These are phyloP conservation scores for Huntiella decipiens DNA, from an alignment of 2,329 filamentous ascomycete genomes.

Conservation along the genomic window DNA sequence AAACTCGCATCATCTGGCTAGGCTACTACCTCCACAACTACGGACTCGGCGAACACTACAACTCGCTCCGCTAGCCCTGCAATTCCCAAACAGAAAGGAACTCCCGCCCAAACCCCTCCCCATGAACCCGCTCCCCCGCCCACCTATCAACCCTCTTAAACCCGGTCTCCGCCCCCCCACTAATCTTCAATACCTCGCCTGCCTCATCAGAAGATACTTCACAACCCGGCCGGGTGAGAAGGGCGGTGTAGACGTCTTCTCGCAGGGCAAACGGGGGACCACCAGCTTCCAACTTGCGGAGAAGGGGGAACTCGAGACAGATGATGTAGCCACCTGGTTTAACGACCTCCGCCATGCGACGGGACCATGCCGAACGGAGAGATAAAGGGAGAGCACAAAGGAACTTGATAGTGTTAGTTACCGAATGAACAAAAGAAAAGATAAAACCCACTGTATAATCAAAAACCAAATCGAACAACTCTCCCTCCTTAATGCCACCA, in stretches of 20 bases:
- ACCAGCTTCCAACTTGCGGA: constrained; percentile 42
- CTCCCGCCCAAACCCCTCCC: constrained; percentile 25
- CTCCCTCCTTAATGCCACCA: constrained; percentile 32
- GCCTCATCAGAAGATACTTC: constrained; percentile 38
- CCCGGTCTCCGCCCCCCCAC: background rate
- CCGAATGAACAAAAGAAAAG: background rate
- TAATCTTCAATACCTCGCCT: constrained; percentile 15
- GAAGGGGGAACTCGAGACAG: constrained; percentile 60
- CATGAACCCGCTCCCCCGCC: constrained; percentile 31
- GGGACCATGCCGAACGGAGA: constrained; percentile 33
- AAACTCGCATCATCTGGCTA: constrained; percentile 43
- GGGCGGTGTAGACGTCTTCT: constrained; percentile 50
- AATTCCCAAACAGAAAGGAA: constrained; percentile 35
- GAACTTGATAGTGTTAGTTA: constrained; percentile 25
- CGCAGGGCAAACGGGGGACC: constrained; percentile 59
- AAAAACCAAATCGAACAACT: constrained; percentile 45
- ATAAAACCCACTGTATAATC: constrained; percentile 37
- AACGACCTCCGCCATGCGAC: constrained; percentile 31
- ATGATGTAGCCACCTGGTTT: constrained; percentile 30
- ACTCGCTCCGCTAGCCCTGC: constrained; percentile 42
- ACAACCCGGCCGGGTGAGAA: constrained; percentile 51
- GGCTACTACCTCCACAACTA: constrained; percentile 92
- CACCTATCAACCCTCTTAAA: constrained; percentile 14
- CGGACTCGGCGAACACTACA: constrained; percentile 92
- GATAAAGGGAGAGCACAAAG: constrained; percentile 40